Conservation (phyloP, 768 basidiomycete species). For the Auricularia sp. region DNA sequence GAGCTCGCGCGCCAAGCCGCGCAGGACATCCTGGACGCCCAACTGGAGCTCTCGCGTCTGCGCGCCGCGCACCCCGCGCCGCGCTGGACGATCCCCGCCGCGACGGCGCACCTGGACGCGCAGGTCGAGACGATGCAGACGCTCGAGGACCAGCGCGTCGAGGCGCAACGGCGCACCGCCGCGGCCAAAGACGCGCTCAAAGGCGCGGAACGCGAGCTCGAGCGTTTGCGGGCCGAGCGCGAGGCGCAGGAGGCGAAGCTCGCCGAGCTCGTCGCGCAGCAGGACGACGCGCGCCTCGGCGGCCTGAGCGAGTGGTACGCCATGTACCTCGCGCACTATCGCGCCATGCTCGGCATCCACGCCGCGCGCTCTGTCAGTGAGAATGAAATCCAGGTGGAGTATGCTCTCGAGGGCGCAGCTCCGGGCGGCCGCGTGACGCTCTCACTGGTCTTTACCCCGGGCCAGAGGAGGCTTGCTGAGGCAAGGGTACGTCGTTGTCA, state of each 20-base stretch:
- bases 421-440: neutral
- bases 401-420: neutral
- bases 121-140: slow-evolving; percentile 74
- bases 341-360: neutral
- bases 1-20: slow-evolving; percentile 49
- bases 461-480: neutral
- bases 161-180: slow-evolving; percentile 38
- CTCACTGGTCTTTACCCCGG: neutral
- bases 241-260: slow-evolving; percentile 65
- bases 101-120: slow-evolving; percentile 59
- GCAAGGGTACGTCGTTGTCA: neutral
- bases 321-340: neutral
- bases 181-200: slow-evolving; percentile 55
- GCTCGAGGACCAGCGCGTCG: slow-evolving; percentile 56
- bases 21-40: slow-evolving; percentile 73
- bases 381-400: neutral
- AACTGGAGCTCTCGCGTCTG: slow-evolving; percentile 67
- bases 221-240: slow-evolving; percentile 46
- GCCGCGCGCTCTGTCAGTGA: neutral
- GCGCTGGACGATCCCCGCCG: slow-evolving; percentile 65
- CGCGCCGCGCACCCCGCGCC: slow-evolving; percentile 73
- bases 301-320: slow-evolving; percentile 62
- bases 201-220: slow-evolving; percentile 41
- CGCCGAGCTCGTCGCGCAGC: slow-evolving; percentile 33
- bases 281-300: slow-evolving; percentile 54